Conservation (phyloP, 208 protist species). For the Angomonas ambiguus region DNA sequence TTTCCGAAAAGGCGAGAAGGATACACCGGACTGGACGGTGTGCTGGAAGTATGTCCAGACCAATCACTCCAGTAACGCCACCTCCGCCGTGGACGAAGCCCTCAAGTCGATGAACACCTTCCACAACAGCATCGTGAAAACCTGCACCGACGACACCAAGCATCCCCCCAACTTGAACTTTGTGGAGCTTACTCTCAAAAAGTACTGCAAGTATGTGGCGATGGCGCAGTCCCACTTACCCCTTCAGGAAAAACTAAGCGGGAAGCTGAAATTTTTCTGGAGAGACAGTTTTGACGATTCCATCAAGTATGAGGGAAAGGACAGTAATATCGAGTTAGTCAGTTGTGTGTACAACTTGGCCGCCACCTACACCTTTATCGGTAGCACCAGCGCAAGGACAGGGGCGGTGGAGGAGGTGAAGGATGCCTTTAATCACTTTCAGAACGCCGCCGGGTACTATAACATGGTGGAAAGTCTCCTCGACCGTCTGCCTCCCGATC, state of each 20-base stretch:
- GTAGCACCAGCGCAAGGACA: slow-evolving; percentile 28
- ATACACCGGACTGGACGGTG: slow-evolving; percentile 59
- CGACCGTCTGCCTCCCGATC: slow-evolving; percentile 53
- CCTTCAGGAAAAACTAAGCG: slow-evolving; percentile 49
- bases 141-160: slow-evolving; percentile 48
- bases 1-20: slow-evolving; percentile 62
- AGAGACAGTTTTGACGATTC: slow-evolving; percentile 64
- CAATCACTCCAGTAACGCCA: slow-evolving; percentile 67
- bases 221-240: slow-evolving; percentile 79
- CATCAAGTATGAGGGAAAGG: slow-evolving; percentile 52
- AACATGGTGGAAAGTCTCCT: slow-evolving; percentile 50
- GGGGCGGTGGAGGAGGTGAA: slow-evolving; percentile 53
- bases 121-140: slow-evolving; percentile 65
- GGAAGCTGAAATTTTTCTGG: slow-evolving; percentile 60
- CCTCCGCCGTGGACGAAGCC: slow-evolving; percentile 39
- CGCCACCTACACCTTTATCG: slow-evolving; percentile 60
- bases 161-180: slow-evolving; percentile 48
- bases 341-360: slow-evolving; percentile 84
- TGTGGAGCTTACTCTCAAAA: slow-evolving; percentile 55
- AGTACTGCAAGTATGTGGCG: slow-evolving; percentile 63
- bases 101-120: slow-evolving; percentile 61
- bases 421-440: slow-evolving; percentile 65
- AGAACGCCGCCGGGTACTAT: slow-evolving; percentile 81
- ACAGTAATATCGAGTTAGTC: slow-evolving; percentile 70
- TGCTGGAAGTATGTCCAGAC: slow-evolving; percentile 58